Conservation (phyloP, 2,329 filamentous ascomycete genomes). For the Neofusicoccum parvum region DNA sequence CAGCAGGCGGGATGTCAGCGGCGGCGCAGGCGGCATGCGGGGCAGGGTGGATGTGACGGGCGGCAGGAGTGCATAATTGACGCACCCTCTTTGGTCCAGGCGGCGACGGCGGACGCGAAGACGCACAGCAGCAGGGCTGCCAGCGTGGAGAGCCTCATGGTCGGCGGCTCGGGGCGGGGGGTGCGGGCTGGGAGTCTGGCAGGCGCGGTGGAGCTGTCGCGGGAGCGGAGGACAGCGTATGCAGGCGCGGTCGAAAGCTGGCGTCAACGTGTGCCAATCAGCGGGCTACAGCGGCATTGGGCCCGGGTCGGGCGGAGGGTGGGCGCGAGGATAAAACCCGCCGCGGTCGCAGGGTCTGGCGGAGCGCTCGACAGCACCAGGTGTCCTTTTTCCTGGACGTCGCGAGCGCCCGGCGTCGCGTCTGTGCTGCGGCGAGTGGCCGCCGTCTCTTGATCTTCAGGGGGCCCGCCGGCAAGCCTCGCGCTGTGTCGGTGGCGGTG, state of each 20-base stretch:
- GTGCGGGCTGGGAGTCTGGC: slow-evolving; percentile 20
- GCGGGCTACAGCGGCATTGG: not conserved
- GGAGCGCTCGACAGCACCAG: not conserved
- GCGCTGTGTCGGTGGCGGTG: too few species aligned
- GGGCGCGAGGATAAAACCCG: slow-evolving; percentile 14
- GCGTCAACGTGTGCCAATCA: slow-evolving; percentile 14
- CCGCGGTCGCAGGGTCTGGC: not conserved
- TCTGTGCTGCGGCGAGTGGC: not conserved
- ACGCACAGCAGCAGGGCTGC: slow-evolving; percentile 70
- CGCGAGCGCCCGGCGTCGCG: not conserved
- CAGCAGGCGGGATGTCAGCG: not conserved
- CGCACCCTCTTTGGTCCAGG: slow-evolving; percentile 85
- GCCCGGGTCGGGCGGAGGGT: not conserved
- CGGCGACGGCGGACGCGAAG: slow-evolving; percentile 66
- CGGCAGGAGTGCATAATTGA: slow-evolving; percentile 18
- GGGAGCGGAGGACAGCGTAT: slow-evolving; percentile 24
- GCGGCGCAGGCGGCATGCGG: not conserved
- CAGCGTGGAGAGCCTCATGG: slow-evolving; percentile 69
- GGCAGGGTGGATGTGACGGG: not conserved
- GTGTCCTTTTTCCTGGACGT: not conserved
- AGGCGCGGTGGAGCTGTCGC: slow-evolving; percentile 23
- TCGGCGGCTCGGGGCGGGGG: slow-evolving; percentile 29
- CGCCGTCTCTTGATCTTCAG: slow-evolving; percentile 8
- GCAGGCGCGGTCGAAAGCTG: slow-evolving; percentile 9
- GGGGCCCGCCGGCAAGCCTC: not conserved